Base-by-base conservation (phyloP, 495 filamentous ascomycete species). In the Chaetomidium leptoderma region DNA sequence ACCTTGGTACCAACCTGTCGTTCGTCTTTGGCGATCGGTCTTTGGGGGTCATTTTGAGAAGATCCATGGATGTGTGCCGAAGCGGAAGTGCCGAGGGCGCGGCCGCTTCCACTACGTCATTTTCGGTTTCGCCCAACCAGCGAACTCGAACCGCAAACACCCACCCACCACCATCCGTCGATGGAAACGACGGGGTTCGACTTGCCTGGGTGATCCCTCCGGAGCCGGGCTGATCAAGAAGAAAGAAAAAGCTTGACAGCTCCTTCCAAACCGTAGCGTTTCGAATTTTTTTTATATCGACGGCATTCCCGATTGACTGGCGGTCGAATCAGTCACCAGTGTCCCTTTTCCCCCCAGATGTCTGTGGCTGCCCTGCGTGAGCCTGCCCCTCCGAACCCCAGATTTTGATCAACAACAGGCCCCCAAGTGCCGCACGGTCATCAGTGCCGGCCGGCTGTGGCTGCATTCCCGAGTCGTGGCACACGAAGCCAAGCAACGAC, bases 61-160 rank as follows among this genome's bases (percentile, higher is more conserved):
- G 27, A 6, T n/a, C n/a, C 5, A 14, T 42, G 39, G 39, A 21
- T 10, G 16, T 19, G 40, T 43, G 37, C 1, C n/a, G 40, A 64
- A 58, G 52, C 62, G 64, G 66, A 63, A 66, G 64, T 69, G 66
- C 64, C 66, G 66, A 61, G 50, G 42, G 19, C 32, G 45, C 19
- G 32, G 24, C 43, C 26, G 29, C 32, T 49, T 51, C 29, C 49
- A 30, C 62, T 67, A 67, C 65, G 65, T 67, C 65, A 67, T 67
- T 57, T 32, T 35, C 0, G 3, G 6, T 11, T 17, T 23, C 26
- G 36, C 55, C 46, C 26, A 51, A 42, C 26, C 21, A 14, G 13
- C 24, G n/a, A n/a, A 16, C 6, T 36, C 42, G 26, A 30, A 57
- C 33, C 45, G 24, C 16, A 30, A n/a, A n/a, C n/a, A n/a, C n/a